Evolutionary conservation across 164 flowering plant genomes (phyloP).

Genomic region (Houttuynia cordata): DNA sequence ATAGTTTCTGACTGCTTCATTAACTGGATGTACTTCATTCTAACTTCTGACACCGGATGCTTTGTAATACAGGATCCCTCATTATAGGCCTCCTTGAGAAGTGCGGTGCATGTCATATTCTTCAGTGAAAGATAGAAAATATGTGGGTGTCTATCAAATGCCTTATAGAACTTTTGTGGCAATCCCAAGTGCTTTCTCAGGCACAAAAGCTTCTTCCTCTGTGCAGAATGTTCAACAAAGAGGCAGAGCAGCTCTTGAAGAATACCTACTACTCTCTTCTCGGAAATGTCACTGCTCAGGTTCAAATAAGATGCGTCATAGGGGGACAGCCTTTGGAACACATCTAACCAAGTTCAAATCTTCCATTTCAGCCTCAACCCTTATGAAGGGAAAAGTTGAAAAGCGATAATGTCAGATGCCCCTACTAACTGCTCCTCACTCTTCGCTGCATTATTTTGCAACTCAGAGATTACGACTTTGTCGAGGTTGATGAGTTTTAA

Average conservation of each 20-base stretch:
- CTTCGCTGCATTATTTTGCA: constrained; percentile 48
- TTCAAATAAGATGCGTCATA: constrained; percentile 49
- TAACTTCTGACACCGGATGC: constrained; percentile 59
- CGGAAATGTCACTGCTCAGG: constrained; percentile 49
- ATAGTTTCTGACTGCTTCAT: constrained; percentile 44
- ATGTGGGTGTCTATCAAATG: constrained; percentile 68
- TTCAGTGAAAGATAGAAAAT: constrained; percentile 71
- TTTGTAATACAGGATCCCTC: constrained; percentile 30
- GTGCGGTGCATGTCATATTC: constrained; percentile 68
- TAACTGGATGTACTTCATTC: constrained; percentile 49
- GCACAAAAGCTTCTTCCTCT: constrained; percentile 59
- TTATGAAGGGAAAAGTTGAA: constrained; percentile 59
- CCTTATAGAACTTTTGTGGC: constrained; percentile 78
- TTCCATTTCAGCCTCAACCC: constrained; percentile 69
- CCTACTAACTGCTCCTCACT: constrained; percentile 24
- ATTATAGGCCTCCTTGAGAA: constrained; percentile 66
- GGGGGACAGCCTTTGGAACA: constrained; percentile 69
- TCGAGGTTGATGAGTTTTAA: constrained; percentile 25
- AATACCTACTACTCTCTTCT: constrained; percentile 72
- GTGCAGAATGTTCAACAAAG: constrained; percentile 66
- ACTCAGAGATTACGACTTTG: constrained; percentile 29
- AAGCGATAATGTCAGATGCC: constrained; percentile 24
- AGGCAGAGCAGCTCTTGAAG: constrained; percentile 76
- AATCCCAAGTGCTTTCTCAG: constrained; percentile 54
- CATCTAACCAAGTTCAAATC: constrained; percentile 57